Evolutionary conservation across 306 rosid genomes (phyloP).

Genomic region (Lotus japonicus): DNA sequence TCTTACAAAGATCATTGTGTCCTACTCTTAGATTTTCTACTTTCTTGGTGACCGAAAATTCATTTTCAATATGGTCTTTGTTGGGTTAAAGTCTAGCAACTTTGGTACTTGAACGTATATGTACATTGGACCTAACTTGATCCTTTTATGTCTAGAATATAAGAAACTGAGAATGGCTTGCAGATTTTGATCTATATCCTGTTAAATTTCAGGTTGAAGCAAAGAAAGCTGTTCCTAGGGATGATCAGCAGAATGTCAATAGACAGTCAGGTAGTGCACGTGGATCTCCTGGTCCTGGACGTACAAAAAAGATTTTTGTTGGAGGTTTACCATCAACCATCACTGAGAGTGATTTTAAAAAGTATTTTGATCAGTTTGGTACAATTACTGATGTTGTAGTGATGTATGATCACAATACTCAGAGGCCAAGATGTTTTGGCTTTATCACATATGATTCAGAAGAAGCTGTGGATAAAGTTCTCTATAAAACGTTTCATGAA

Average conservation of each 20-base stretch:
- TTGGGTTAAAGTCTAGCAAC: background rate
- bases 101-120: constrained; percentile 4
- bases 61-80: background rate
- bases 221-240: constrained; percentile 98
- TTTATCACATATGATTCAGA: constrained; percentile 92
- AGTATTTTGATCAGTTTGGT: constrained; percentile 90
- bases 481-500: constrained; percentile 84
- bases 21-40: background rate
- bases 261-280: constrained; percentile 55
- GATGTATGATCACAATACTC: constrained; percentile 98
- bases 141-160: background rate
- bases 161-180: constrained; percentile 16
- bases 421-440: constrained; percentile 98
- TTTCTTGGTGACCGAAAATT: background rate
- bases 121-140: constrained; percentile 33
- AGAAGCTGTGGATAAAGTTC: constrained; percentile 90
- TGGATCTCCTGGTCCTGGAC: constrained; percentile 83
- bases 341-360: constrained; percentile 91
- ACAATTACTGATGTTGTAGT: constrained; percentile 90
- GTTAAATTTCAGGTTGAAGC: constrained; percentile 86
- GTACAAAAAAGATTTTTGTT: constrained; percentile 91
- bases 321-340: constrained; percentile 94
- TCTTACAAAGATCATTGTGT: background rate
- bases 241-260: constrained; percentile 68
- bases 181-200: constrained; percentile 28